phyloP scores from a whole-genome alignment of 768 basidiomycete genomes.

The Kwoniella mangroviensis region DNA sequence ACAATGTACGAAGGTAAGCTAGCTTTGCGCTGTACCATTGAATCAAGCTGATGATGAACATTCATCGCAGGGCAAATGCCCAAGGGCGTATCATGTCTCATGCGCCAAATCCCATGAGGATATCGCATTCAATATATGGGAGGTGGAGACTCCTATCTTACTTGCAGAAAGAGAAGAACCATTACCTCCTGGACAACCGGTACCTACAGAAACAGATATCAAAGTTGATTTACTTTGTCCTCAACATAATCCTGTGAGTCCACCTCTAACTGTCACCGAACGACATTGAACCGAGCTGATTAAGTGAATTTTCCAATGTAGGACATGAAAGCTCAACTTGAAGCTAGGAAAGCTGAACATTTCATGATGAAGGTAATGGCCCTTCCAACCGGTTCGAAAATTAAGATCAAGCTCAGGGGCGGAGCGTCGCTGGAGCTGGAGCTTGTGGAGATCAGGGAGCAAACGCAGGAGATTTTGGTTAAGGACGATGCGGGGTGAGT shows the following conservation, averaged over 20 bases:
- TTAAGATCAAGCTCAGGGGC: constrained; percentile 72
- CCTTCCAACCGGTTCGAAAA: constrained; percentile 71
- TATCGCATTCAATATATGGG: constrained; percentile 41
- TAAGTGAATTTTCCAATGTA: constrained; percentile 49
- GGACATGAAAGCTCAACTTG: constrained; percentile 76
- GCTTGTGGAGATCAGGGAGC: background rate
- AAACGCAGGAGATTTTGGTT: constrained; percentile 28
- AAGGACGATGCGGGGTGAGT: constrained; percentile 28
- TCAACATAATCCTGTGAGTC: constrained; percentile 85
- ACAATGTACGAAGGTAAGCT: constrained; percentile 75
- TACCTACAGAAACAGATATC: constrained; percentile 67
- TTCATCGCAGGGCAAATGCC: constrained; percentile 71
- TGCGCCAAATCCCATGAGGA: constrained; percentile 71
- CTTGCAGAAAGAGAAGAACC: constrained; percentile 35
- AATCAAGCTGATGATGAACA: background rate
- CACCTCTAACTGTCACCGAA: background rate
- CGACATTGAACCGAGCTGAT: background rate
- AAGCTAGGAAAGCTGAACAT: constrained; percentile 73
- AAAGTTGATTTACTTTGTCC: constrained; percentile 77
- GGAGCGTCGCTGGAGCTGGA: constrained; percentile 18
- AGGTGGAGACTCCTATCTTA: constrained; percentile 39
- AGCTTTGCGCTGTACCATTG: background rate
- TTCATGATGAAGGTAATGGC: constrained; percentile 72
- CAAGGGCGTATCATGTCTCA: constrained; percentile 89
- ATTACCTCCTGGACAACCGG: constrained; percentile 24